Percentiles rank a stretch among this genome's conserved stretches.
Evolutionary conservation across 768 basidiomycete species (phyloP).

Genomic region (Coprinellus micaceus): DNA sequence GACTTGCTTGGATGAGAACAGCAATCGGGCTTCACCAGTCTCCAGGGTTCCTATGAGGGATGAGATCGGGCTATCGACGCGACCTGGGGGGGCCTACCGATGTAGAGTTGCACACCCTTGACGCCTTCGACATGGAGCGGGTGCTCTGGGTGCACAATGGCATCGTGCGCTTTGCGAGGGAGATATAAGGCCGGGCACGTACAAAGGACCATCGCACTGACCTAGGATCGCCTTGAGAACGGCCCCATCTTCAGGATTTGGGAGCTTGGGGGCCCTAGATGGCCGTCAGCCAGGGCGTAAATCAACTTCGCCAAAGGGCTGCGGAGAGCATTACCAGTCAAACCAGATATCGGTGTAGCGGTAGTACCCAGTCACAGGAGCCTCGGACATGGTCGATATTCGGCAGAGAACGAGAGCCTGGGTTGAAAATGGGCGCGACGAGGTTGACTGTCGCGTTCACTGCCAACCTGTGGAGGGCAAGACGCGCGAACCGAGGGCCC

Average conservation of each 20-base stretch:
- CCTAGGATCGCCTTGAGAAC: slow-evolving; percentile 67
- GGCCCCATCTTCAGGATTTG: slow-evolving; percentile 53
- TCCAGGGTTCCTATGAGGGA: slow-evolving; percentile 50
- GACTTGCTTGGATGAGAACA: slow-evolving; percentile 80
- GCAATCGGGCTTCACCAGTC: slow-evolving; percentile 71
- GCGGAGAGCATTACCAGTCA: slow-evolving; percentile 53
- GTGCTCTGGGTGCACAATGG: slow-evolving; percentile 66
- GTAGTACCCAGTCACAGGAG: slow-evolving; percentile 61
- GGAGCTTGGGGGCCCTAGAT: slow-evolving; percentile 52
- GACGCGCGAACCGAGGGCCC: neutral
- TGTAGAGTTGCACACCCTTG: slow-evolving; percentile 67
- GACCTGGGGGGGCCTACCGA: slow-evolving; percentile 42
- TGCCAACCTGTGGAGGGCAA: slow-evolving; percentile 4
- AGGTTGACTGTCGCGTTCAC: slow-evolving; percentile 1
- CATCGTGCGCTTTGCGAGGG: slow-evolving; percentile 50
- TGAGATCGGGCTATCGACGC: neutral
- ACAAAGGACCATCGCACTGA: slow-evolving; percentile 17
- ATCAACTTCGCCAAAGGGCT: neutral
- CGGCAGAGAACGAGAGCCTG: neutral
- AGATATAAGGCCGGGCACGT: neutral
- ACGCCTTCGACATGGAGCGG: slow-evolving; percentile 63
- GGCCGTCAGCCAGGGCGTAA: slow-evolving; percentile 5
- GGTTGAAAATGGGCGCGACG: slow-evolving; percentile 11
- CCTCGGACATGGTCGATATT: slow-evolving; percentile 32
- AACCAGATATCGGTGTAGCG: slow-evolving; percentile 84